Evolutionary conservation across 1,284 basidiomycete genomes (phyloP), one percentile per base, ranked within the genome.

Genomic region (Boletus albobrunnescens): DNA sequence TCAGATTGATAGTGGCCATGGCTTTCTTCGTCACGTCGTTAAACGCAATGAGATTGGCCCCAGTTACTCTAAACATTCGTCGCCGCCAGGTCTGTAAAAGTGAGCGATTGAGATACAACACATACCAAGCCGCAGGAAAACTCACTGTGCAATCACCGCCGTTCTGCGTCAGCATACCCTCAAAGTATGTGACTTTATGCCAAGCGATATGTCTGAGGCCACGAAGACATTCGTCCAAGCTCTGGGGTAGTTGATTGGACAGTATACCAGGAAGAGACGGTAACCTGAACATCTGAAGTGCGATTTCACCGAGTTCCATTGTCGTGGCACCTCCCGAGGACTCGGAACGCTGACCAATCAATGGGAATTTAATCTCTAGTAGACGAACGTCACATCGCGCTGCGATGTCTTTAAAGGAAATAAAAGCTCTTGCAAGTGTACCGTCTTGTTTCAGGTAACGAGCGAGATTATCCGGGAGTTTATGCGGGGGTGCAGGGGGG

Each of bases 21-120:
- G 91, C 84, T 57, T 85, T 89, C 73, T 89, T 93, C 20, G 95
- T 98, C 4, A 98, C 84, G 59, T 97, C 92, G 60, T 91, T 95
- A 72, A 89, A 95, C 2, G 94, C 93, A 38, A 98, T 79, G 37
- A 98, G 74, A 57, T 81, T 87, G 12, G 87, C 81, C 5, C 95
- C 94, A 44, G 92, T 86, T 6, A 97, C 78, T 36, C 93, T 83
- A 53, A 97, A 79, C 50, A 86, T 83, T 35, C 95, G 82, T 39
- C 95, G 78, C 36, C 91, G 84, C 84, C 94, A 96, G 11, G 84
- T 82, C 90, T 95, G 55, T 32, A 39, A 42, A 19, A 40, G 41
- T 13, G 28, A 17, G 16, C 20, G 7, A 26, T 11, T 58, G 45
- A 49, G 41, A 46, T 36, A 4, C 23, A 26, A 14, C 14, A 23